Base-by-base conservation (phyloP, 257 asterid genomes). In the Jacaranda copaia region DNA sequence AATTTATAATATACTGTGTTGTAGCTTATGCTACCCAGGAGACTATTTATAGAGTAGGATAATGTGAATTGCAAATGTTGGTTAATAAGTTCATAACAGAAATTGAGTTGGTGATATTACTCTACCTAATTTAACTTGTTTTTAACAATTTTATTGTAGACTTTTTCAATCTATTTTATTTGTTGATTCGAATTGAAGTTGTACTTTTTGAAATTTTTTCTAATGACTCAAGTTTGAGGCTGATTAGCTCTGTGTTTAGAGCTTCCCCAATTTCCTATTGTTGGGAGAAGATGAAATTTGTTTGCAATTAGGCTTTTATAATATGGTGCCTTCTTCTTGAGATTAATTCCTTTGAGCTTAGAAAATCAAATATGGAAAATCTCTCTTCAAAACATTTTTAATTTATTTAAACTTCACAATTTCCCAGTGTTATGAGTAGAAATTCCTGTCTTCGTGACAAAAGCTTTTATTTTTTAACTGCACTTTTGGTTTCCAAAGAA, bases 321-420 rank as follows among this genome's bases (percentile, higher is more conserved):
- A 13, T 36, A 18, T n/a, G 71, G 71, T 9, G 32, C n/a, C 32
- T 2, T 39, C 53, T 48, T 48, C 53, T 5, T 48, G 53, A 48
- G 11, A 48, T 48, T 48, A 48, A 0, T 48, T 48, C 13, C 18
- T 65, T 0, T 38, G 32, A 5, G 51, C 12, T 13, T 15, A n/a
- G 70, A 64, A 40, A n/a, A 25, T 39, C 64, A 52, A 51, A 70
- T 70, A 52, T 12, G 10, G 40, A 36, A 56, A 55, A 40, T 9
- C 5, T 72, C 8, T 5, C 25, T 32, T 68, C 45, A 3, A 18
- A 52, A 32, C 15, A n/a, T 49, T 48, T 13, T 10, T 3, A 48
- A 18, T n/a, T 53, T 67, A 18, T 45, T 65, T 13, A 57, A 67
- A 16, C 58, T 64, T 68, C 3, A 19, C 39, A 20, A 68, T 46